Base-by-base conservation (phyloP, 2,329 filamentous ascomycete genomes). In the Emydomyces testavorans region DNA sequence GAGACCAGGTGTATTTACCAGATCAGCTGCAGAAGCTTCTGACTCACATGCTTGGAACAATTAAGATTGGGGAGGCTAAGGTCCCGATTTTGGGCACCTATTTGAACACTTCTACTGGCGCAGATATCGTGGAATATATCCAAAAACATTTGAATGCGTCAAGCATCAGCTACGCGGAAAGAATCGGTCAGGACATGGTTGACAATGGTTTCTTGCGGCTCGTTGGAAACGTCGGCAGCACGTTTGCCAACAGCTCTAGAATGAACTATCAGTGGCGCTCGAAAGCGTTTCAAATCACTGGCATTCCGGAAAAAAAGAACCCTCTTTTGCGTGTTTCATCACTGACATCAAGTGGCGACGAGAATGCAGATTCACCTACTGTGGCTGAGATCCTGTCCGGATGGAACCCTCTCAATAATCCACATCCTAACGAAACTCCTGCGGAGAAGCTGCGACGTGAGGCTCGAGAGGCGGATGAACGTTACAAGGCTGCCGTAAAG, bases 241-340 rank as follows among this genome's bases (percentile, higher is more conserved):
- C 83, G 1, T 98, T 98, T 63, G 89, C 90, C 58, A 98, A 98
- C 69, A 96, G 89, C 73, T 94, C 89, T 54, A 87, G 84, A 67
- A 84, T 96, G 80, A 90, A 85, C 63, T 98, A 98, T 65, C 92
- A 98, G 65, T 98, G 92, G 92, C 83, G 87, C 47, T 79, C 89
- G 6, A 93, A 87, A 69, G 83, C 85, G 4, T 98, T 96, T 70
- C 82, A 93, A 61, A 65, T 92, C 49, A 82, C 87, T 21, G 90
- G 89, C 18, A 73, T 94, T 46, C 88, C 86, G 0, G 90, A 95
- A 65, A 94, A 87, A 75, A 93, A 89, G 72, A 74, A 76, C 50
- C 64, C 79, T 1, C 63, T 90, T 42, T 75, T 77, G 55, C 79
- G 89, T 51, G 83, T 85, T 5, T 84, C 87, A 51, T 92, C 88